Conservation (phyloP, 495 filamentous ascomycete genomes). For the Xylaria curta region DNA sequence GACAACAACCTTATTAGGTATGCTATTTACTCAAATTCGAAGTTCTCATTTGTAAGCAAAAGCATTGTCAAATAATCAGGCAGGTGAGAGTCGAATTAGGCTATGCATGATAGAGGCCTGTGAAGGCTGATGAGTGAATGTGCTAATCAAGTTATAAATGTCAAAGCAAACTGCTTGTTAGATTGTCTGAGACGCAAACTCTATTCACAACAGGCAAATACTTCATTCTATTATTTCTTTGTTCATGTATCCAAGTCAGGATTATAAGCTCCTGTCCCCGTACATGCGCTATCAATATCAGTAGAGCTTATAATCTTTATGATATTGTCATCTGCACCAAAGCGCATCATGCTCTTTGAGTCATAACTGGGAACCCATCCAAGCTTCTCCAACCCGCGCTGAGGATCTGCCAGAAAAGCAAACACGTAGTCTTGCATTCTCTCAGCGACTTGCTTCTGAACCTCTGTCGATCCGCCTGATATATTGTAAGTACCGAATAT, state of each 20-base stretch:
- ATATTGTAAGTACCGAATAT: conserved; percentile 52
- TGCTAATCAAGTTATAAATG: neutral
- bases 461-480: conserved; percentile 38
- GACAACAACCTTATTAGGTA: neutral
- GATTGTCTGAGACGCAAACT: neutral
- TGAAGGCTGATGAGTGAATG: neutral
- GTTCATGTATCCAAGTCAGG: conserved; percentile 22
- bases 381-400: conserved; percentile 39
- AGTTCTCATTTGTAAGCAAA: neutral
- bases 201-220: neutral
- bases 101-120: too few relatives aligned
- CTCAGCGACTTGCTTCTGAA: conserved; percentile 46
- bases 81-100: neutral
- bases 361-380: conserved; percentile 30
- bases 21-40: neutral
- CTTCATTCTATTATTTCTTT: neutral
- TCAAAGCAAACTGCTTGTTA: conserved; percentile 3
- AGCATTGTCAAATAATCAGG: neutral
- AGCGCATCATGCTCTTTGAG: conserved; percentile 28
- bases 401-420: conserved; percentile 52
- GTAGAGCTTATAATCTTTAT: conserved; percentile 31
- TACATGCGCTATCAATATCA: conserved; percentile 36
- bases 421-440: conserved; percentile 52
- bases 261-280: conserved; percentile 30
- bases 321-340: conserved; percentile 23